Evolutionary conservation across 306 rosid species (phyloP), one percentile per base, ranked within the genome.

Genomic region (Malus domestica): DNA sequence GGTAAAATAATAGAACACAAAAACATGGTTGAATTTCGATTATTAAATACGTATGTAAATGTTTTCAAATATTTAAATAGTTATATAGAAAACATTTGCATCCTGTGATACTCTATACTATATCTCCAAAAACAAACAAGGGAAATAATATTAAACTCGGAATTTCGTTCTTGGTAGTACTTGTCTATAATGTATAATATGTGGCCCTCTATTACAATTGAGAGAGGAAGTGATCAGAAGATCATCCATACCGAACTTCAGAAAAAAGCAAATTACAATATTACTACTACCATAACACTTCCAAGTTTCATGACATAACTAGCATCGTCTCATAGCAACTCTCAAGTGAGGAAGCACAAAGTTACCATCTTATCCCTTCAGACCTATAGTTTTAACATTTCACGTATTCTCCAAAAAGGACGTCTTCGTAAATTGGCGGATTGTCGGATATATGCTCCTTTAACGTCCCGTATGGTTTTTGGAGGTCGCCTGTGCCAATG

Each of bases 381-480:
- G 46, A 29, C 73, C 40, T 70, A 70, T 4, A 70, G 42, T 29
- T 35, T 44, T 54, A 72, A 8, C 20, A 16, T 27, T 25, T 22
- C 29, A 55, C 10, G 22, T 69, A 75, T 51, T 74, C 83, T 38
- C 77, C 38, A 7, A 44, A 69, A 25, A 8, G 3, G 19, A 69
- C 83, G 38, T 74, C 67, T 3, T 38, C 23, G 63, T 75, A 75
- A 11, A 68, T 61, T 1, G 72, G 49, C 0, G 76, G 76, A 49
- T 25, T 67, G 45, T 75, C 72, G 4, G 80, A 59, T 30, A 69
- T n/a, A 38, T 69, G 80, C 55, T 75, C 80, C 13, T 69, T 52
- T 3, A 81, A 25, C 9, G 84, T 74, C 2, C 84, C 84, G 20
- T 64, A 81, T 14, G 55, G 65, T 38, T 71, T 75, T 2, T 22